Percentiles rank a stretch among this genome's conserved stretches.
Evolutionary conservation across 768 basidiomycete species (phyloP).

Genomic region (Tricholoma flavovirens): DNA sequence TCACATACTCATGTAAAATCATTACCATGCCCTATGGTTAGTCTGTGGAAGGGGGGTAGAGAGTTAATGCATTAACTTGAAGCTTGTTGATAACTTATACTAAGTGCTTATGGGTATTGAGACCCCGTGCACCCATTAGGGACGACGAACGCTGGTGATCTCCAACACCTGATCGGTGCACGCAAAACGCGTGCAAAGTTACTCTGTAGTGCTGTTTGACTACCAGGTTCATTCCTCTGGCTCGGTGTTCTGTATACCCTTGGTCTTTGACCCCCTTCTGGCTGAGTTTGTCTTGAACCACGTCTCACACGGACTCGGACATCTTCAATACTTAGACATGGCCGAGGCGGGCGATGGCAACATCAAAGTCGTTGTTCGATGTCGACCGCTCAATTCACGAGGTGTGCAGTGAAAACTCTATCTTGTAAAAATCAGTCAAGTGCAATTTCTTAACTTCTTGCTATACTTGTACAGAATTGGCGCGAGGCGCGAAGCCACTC

Average conservation of each 20-base stretch:
- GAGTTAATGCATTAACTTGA: no score
- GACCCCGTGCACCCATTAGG: no score
- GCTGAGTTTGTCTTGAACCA: background rate
- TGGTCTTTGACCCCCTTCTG: background rate
- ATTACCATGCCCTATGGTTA: no score
- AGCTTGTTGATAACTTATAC: no score
- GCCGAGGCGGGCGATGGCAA: constrained; percentile 79
- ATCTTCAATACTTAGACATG: constrained; percentile 26
- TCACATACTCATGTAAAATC: no score
- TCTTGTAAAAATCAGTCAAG: background rate
- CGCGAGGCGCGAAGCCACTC: constrained; percentile 88
- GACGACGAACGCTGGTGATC: no score
- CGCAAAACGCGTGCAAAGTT: constrained; percentile 1
- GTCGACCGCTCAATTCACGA: constrained; percentile 91
- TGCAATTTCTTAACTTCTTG: background rate
- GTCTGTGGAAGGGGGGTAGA: no score
- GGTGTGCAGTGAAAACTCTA: constrained; percentile 47
- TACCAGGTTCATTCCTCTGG: background rate
- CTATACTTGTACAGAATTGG: constrained; percentile 58
- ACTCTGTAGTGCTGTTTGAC: background rate
- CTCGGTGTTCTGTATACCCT: background rate
- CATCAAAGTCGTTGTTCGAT: constrained; percentile 93
- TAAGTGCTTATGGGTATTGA: no score
- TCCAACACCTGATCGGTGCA: background rate
- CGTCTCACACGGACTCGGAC: constrained; percentile 2